Percentiles rank a stretch among this genome's conserved stretches.
These are phyloP conservation scores for Myxozyma neglecta DNA, from an alignment of 805 yeast species.

Conservation along the genomic window DNA sequence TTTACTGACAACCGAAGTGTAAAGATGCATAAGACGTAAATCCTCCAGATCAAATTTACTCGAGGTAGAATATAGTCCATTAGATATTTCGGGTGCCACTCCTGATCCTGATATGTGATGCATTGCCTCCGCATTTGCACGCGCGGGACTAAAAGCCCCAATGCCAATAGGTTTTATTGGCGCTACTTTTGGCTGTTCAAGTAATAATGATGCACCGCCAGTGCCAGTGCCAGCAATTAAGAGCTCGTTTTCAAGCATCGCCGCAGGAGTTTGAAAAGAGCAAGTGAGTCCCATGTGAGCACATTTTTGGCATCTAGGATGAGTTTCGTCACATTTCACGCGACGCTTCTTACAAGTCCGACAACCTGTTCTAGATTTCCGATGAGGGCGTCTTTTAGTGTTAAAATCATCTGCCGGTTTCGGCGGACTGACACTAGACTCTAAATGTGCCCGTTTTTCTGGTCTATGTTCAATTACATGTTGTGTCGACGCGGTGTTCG, in stretches of 20 bases:
- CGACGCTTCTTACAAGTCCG: slow-evolving; percentile 83
- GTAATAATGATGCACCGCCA: not conserved
- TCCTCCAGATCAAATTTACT: slow-evolving; percentile 65
- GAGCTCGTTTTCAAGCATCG: slow-evolving; percentile 20
- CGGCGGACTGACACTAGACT: not conserved
- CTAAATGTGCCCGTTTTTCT: not conserved
- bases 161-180: not conserved
- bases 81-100: not conserved
- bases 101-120: not conserved
- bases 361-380: slow-evolving; percentile 86
- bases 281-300: slow-evolving; percentile 75
- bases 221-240: slow-evolving; percentile 18
- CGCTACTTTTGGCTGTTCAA: not conserved
- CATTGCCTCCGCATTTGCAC: not conserved
- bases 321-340: slow-evolving; percentile 88
- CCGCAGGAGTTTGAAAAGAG: slow-evolving; percentile 47
- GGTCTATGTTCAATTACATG: not conserved
- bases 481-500: no score
- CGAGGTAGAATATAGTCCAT: not conserved
- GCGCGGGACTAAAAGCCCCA: not conserved
- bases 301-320: slow-evolving; percentile 80
- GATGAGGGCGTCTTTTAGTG: slow-evolving; percentile 70
- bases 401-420: not conserved
- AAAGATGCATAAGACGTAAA: slow-evolving; percentile 80
- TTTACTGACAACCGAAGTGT: slow-evolving; percentile 77